Conservation (phyloP, 1,139 yeast genomes). For the Kodamaea ohmeri region DNA sequence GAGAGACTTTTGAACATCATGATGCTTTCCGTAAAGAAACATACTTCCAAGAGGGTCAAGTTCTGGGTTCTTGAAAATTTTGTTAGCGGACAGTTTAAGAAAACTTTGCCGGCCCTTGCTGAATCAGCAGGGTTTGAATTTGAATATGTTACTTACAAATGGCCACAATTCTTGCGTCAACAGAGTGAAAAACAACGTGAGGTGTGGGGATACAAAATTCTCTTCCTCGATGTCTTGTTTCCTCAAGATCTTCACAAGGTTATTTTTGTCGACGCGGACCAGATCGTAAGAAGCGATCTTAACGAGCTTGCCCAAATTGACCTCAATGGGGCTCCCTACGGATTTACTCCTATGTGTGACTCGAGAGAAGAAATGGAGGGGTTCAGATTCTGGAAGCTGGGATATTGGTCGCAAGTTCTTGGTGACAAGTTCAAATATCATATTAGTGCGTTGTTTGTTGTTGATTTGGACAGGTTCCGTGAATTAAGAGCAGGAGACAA, state of each 20-base stretch:
- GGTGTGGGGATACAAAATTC: conserved; percentile 84
- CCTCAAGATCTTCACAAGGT: conserved; percentile 75
- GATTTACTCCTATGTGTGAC: conserved; percentile 86
- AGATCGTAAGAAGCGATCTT: conserved; percentile 72
- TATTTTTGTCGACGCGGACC: conserved; percentile 85
- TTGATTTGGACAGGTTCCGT: conserved; percentile 70
- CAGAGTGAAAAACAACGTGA: conserved; percentile 77
- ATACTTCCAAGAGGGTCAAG: conserved; percentile 62
- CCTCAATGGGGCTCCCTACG: conserved; percentile 76
- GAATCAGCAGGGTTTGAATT: conserved; percentile 57
- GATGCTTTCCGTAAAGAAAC: conserved; percentile 71
- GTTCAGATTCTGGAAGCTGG: conserved; percentile 87
- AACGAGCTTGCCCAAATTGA: conserved; percentile 63
- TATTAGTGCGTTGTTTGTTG: conserved; percentile 80
- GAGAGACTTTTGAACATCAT: conserved; percentile 73
- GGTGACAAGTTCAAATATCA: conserved; percentile 65
- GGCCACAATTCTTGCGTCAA: conserved; percentile 87
- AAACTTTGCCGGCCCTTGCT: conserved; percentile 61
- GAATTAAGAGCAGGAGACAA: conserved; percentile 70
- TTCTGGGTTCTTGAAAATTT: conserved; percentile 88
- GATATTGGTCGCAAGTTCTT: conserved; percentile 77
- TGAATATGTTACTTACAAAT: conserved; percentile 74
- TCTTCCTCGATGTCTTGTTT: conserved; percentile 82
- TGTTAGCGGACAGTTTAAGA: conserved; percentile 66
- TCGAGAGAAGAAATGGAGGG: conserved; percentile 81